Evolutionary conservation across 2,329 filamentous ascomycete species (phyloP), one percentile per base, ranked within the genome.

Genomic region (Fusarium keratoplasticum): DNA sequence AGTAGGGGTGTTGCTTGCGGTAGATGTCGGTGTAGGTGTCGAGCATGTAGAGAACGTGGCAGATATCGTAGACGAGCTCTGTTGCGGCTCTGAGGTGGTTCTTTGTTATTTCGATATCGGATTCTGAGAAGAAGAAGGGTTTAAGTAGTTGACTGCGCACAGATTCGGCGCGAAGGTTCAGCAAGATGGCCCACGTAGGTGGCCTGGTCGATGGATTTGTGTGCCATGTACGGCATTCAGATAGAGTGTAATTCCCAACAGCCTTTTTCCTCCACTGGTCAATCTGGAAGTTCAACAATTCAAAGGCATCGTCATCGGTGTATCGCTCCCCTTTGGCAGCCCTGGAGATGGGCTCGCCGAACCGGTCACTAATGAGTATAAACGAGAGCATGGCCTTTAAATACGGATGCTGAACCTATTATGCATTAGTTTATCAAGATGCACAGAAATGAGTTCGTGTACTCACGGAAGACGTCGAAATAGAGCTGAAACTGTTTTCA

Each of bases 211-310:
- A 52, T 0, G 70, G 70, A 7, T 67, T 59, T 8, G 66, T 47
- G 13, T 64, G 67, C 70, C 71, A 73, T 4, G 61, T 18, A 7
- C 63, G 58, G 2, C 52, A 73, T 6, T 58, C 60, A 0, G 71
- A 54, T 4, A 73, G 18, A 1, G 61, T 63, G 18, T 76, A 47
- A 10, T 72, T 52, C 0, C 70, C 77, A 2, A 80, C 70, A 2
- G 74, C 74, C 5, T 71, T 76, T 27, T 75, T 79, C 2, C 75
- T 62, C 78, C 78, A 80, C 31, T 79, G 77, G 13, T 78, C 76
- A 6, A 81, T 73, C 22, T 80, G 79, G 10, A 81, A 80, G 8
- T 73, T 79, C 71, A 80, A 73, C 6, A 81, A 10, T 10, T 81
- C 79, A n/a, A 78, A 78, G 0, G 73, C 71, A 16, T 77, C 79